Base-by-base conservation (phyloP, 2,329 filamentous ascomycete genomes). In the Fusarium dimerum region DNA sequence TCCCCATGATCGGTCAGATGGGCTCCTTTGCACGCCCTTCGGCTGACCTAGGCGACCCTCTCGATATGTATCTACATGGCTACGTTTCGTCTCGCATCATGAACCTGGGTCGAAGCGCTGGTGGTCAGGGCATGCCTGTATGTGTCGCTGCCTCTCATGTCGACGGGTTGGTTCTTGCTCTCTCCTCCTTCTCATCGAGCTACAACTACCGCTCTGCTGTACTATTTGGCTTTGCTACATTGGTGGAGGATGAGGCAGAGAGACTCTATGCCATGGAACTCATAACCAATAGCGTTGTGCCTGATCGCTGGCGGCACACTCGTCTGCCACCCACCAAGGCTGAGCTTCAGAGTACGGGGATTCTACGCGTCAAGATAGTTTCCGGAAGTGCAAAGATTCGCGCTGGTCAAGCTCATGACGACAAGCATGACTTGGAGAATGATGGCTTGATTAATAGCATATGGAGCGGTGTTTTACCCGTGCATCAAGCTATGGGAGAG, bases 1-100 rank as follows among this genome's bases (percentile, higher is more conserved):
- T 96, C 2, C 91, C 91, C 55, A 93, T 95, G 90, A 89, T 95
- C 64, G 90, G 89, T 47, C 85, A 89, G 63, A 88, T 94, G 80
- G 89, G 85, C 12, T 89, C 85, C 20, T 94, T 87, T 67, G 77
- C 78, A 9, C 73, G 76, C 0, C 86, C 86, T 6, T 85, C 81
- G 48, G 78, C 83, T 15, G 77, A 78, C 47, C 70, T 81, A 16
- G 78, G 81, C 46, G 85, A 91, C 59, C 84, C 86, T 0, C 77
- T 91, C 6, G 86, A 92, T 52, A 80, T 88, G 56, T 95, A 95
- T 69, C 80, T 96, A 8, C 91, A 96, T 71, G 90, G 90, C 66
- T 95, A 93, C 70, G 86, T 93, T 61, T 89, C 85, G 54, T 85
- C 86, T 1, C 87, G 91, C 8, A 77, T 96, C 34, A 88, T 93